Evolutionary conservation across 805 yeast genomes (phyloP).

Genomic region (Candida methanosorbosa): DNA sequence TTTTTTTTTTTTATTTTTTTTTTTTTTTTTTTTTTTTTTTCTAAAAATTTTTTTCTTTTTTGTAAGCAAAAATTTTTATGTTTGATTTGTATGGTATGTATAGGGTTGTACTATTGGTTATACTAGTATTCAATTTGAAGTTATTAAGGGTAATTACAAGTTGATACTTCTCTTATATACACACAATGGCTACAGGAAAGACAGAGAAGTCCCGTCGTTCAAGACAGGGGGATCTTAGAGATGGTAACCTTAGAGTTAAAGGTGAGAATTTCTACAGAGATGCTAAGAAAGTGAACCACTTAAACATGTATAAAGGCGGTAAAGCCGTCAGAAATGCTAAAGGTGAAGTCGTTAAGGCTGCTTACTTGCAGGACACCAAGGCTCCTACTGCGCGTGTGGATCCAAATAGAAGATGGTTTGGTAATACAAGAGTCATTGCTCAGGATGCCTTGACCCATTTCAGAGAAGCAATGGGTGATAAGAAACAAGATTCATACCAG

Average conservation of each 20-base stretch:
- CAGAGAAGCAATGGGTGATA: conserved; percentile 88
- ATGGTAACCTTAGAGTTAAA: conserved; percentile 87
- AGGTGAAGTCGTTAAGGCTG: conserved; percentile 84
- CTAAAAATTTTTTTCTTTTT: no score
- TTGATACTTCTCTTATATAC: background rate
- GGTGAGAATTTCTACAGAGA: conserved; percentile 96
- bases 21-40: background rate
- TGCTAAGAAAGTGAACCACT: conserved; percentile 82
- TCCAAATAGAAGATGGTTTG: conserved; percentile 97
- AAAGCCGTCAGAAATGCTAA: conserved; percentile 77
- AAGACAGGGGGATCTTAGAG: conserved; percentile 74
- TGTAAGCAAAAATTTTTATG: no score
- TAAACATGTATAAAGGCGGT: conserved; percentile 91
- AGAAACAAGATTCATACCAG: conserved; percentile 73
- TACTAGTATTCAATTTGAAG: no score
- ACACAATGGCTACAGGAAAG: conserved; percentile 81
- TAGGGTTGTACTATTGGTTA: no score
- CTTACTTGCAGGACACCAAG: conserved; percentile 79
- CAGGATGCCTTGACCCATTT: conserved; percentile 94
- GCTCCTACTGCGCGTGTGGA: conserved; percentile 89
- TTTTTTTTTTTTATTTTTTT: background rate
- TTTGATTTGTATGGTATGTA: no score
- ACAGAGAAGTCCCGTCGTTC: conserved; percentile 83
- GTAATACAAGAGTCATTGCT: conserved; percentile 93
- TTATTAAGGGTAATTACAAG: no score